A percentile compares a stretch with the other conserved stretches of the same genome.
phyloP scores from a whole-genome alignment of 352 stramenopile genomes.

The Globisporangium sylvaticum region DNA sequence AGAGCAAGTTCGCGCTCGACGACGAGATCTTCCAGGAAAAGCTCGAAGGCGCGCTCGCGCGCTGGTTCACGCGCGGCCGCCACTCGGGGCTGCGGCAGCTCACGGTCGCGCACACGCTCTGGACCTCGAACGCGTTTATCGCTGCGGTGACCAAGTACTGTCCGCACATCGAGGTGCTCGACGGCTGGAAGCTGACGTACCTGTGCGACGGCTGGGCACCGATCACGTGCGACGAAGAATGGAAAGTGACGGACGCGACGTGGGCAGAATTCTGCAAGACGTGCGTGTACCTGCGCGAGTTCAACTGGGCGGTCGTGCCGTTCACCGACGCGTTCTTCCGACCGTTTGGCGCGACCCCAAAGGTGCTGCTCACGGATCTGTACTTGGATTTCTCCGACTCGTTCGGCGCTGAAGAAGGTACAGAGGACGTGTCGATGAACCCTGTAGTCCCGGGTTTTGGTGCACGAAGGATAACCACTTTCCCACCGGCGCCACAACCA shows the following conservation, averaged over 20 bases:
- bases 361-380: constrained; percentile 34
- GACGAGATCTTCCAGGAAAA: constrained; percentile 25
- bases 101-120: constrained; percentile 30
- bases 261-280: constrained; percentile 41
- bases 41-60: constrained; percentile 32
- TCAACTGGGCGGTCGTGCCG: constrained; percentile 55
- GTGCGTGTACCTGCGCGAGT: constrained; percentile 41
- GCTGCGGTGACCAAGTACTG: constrained; percentile 34
- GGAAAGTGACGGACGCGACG: constrained; percentile 30
- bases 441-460: neutral
- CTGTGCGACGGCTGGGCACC: constrained; percentile 42
- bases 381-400: constrained; percentile 36
- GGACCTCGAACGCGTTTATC: constrained; percentile 39
- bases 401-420: constrained; percentile 8
- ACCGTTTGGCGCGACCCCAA: constrained; percentile 37
- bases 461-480: neutral
- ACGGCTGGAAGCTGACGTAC: constrained; percentile 57
- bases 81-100: constrained; percentile 35
- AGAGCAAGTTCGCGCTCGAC: constrained; percentile 15
- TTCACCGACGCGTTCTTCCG: constrained; percentile 47
- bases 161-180: constrained; percentile 48
- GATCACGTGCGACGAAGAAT: constrained; percentile 49
- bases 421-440: neutral
- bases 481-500: neutral
- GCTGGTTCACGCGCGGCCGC: constrained; percentile 32